phyloP scores from a whole-genome alignment of 2,329 filamentous ascomycete genomes.

The Macroventuria anomochaeta region DNA sequence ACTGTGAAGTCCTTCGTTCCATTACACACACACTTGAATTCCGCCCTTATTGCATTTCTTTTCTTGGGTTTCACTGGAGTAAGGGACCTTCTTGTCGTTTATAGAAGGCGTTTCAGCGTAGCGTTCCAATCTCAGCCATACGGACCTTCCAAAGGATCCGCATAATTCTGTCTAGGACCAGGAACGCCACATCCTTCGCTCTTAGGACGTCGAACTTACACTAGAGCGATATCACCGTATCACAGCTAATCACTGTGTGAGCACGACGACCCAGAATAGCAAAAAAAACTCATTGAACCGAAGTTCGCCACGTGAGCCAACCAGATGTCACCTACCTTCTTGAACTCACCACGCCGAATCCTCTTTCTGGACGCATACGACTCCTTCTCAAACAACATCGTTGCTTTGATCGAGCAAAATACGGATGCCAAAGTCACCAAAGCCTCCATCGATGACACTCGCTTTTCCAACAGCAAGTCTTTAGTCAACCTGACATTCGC shows the following conservation, averaged over 20 bases:
- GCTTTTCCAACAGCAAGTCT: slow-evolving; percentile 23
- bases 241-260: neutral
- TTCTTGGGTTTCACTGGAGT: neutral
- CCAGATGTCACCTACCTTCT: slow-evolving; percentile 39
- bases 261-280: neutral
- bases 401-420: slow-evolving; percentile 75
- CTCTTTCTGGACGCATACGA: slow-evolving; percentile 96
- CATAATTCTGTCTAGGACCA: neutral
- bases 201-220: neutral
- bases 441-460: slow-evolving; percentile 68
- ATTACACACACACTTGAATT: neutral
- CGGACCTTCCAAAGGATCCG: neutral
- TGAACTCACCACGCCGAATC: slow-evolving; percentile 57
- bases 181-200: neutral
- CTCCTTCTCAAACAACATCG: slow-evolving; percentile 95
- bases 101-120: neutral
- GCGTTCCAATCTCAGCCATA: neutral
- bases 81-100: neutral
- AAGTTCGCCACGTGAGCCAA: slow-evolving; percentile 13
- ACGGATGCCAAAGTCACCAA: slow-evolving; percentile 72
- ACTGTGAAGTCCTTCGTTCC: neutral
- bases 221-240: neutral
- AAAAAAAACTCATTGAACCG: neutral
- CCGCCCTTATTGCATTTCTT: neutral
- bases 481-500: slow-evolving; percentile 43